A percentile compares a stretch with the other conserved stretches of the same genome.
These are phyloP conservation scores for Phytophthora vignae DNA, from an alignment of 352 stramenopile species.

Conservation along the genomic window DNA sequence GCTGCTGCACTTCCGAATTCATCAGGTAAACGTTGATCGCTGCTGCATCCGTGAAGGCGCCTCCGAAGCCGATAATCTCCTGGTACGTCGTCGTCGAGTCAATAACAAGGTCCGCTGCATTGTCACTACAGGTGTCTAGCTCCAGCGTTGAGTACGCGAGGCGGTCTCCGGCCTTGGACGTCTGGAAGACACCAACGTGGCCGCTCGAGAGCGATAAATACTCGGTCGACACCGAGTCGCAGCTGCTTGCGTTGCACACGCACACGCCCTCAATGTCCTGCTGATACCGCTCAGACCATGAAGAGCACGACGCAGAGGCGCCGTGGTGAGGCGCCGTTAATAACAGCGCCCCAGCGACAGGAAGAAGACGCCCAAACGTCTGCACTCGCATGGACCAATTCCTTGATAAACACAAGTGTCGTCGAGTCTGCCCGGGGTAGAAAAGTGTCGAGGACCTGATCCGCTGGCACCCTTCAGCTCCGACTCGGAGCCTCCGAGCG, in stretches of 20 bases:
- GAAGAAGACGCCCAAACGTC: neutral
- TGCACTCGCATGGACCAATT: slow-evolving; percentile 12
- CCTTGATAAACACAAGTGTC: too few species aligned
- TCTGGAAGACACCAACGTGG: slow-evolving; percentile 56
- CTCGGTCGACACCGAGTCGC: slow-evolving; percentile 43
- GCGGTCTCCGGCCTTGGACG: slow-evolving; percentile 55
- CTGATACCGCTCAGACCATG: slow-evolving; percentile 53
- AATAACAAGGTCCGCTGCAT: slow-evolving; percentile 35
- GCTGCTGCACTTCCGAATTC: slow-evolving; percentile 48
- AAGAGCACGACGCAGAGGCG: slow-evolving; percentile 23
- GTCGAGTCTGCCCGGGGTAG: too few species aligned
- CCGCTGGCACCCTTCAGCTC: too few species aligned
- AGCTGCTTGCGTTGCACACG: slow-evolving; percentile 53
- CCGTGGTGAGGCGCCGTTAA: neutral
- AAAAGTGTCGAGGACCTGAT: neutral
- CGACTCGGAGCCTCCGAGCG: too few species aligned
- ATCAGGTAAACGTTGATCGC: slow-evolving; percentile 74
- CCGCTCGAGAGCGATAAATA: slow-evolving; percentile 34
- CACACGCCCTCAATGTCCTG: slow-evolving; percentile 54
- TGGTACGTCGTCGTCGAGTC: slow-evolving; percentile 50
- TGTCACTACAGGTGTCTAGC: slow-evolving; percentile 18
- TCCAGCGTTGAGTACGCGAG: slow-evolving; percentile 44
- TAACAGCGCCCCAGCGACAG: slow-evolving; percentile 4
- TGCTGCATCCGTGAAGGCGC: slow-evolving; percentile 79
- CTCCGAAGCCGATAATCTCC: slow-evolving; percentile 79